phyloP scores from a whole-genome alignment of 2,329 filamentous ascomycete genomes.

The Penicillium griseofulvum region DNA sequence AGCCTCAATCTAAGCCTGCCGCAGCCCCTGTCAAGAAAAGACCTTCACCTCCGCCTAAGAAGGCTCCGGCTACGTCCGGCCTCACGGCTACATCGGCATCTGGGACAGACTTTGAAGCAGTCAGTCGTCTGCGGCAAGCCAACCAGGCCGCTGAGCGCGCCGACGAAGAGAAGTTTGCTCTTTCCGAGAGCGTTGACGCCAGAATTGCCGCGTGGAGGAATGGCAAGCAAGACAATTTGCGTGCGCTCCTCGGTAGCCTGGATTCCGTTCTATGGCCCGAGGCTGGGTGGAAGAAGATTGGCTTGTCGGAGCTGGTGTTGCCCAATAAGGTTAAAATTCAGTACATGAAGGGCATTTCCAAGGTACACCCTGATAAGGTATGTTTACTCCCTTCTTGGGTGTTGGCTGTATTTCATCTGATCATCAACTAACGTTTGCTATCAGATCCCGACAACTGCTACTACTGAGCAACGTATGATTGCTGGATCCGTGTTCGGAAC shows the following conservation, averaged over 20 bases:
- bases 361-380: constrained; percentile 99
- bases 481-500: constrained; percentile 63
- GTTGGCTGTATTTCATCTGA: neutral
- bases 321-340: constrained; percentile 93
- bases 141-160: constrained; percentile 81
- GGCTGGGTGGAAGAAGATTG: constrained; percentile 95
- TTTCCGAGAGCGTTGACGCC: constrained; percentile 81
- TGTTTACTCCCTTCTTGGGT: constrained; percentile 32
- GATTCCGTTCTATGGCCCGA: constrained; percentile 88
- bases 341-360: constrained; percentile 99
- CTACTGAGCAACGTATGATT: constrained; percentile 66
- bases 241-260: constrained; percentile 80
- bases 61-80: constrained; percentile 32
- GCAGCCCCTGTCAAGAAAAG: constrained; percentile 47
- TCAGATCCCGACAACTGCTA: constrained; percentile 62
- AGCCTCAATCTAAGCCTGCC: constrained; percentile 43
- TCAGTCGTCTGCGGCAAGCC: constrained; percentile 75
- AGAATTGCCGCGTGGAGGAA: constrained; percentile 77
- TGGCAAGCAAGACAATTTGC: constrained; percentile 87
- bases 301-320: constrained; percentile 88
- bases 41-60: constrained; percentile 44
- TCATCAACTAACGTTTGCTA: constrained; percentile 7
- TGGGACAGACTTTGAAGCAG: constrained; percentile 65
- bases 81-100: constrained; percentile 43
- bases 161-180: constrained; percentile 88